Evolutionary conservation across 257 asterid species (phyloP).

Genomic region (Solanum piurae): DNA sequence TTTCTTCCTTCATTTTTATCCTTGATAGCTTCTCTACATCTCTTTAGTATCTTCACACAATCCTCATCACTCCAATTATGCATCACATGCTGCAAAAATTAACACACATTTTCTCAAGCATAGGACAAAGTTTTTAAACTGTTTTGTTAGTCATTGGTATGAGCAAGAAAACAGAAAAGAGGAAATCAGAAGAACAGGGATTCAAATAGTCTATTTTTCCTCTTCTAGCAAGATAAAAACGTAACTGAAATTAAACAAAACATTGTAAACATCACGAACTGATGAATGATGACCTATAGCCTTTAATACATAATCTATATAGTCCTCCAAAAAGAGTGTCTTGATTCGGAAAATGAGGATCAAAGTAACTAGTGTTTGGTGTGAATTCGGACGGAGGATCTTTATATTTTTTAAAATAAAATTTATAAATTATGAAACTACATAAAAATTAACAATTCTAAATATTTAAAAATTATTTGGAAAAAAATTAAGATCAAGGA

Average conservation of each 20-base stretch:
- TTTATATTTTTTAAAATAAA: no score
- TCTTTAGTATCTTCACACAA: not conserved
- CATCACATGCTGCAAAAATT: not conserved
- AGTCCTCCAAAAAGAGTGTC: not conserved
- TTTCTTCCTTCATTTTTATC: not conserved
- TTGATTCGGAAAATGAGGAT: not conserved
- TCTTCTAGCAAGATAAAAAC: not conserved
- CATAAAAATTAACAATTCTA: not conserved
- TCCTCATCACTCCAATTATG: slow-evolving; percentile 5
- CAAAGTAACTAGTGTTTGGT: not conserved
- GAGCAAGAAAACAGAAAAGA: not conserved
- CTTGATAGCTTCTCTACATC: not conserved
- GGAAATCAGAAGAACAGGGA: not conserved
- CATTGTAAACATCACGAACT: not conserved
- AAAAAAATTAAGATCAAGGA: not conserved
- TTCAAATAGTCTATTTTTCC: not conserved
- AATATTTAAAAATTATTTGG: not conserved
- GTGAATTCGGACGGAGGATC: not conserved
- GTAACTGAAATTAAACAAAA: not conserved
- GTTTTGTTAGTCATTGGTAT: not conserved
- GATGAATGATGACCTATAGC: not conserved
- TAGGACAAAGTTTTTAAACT: not conserved
- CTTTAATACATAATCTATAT: not conserved
- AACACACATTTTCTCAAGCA: not conserved
- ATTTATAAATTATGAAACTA: not conserved